Evolutionary conservation across 108 stramenopile species (phyloP).

Genomic region (Skeletonema menzelii): DNA sequence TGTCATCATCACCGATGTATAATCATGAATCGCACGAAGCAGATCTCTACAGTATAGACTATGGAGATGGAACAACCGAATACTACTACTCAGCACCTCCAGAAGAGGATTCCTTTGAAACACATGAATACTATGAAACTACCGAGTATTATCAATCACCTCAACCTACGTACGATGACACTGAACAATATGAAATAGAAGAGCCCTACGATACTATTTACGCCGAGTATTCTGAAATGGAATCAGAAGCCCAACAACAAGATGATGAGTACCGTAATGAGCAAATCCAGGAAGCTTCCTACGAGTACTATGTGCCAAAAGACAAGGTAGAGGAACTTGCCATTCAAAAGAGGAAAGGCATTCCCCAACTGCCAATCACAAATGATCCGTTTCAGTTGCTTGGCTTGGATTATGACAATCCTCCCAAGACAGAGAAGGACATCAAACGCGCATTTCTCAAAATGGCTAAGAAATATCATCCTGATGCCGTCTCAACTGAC

Average conservation of each 20-base stretch:
- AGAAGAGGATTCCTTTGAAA: background rate
- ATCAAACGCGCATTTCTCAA: constrained; percentile 73
- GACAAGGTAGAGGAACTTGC: background rate
- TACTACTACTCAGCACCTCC: background rate
- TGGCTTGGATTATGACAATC: constrained; percentile 26
- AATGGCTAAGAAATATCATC: constrained; percentile 75
- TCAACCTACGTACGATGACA: background rate
- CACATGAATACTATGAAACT: background rate
- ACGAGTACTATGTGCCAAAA: background rate
- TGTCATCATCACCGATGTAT: background rate
- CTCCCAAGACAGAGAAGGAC: constrained; percentile 59
- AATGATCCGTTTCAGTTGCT: constrained; percentile 47
- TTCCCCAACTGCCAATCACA: constrained; percentile 32
- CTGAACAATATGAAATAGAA: background rate
- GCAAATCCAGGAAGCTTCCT: background rate
- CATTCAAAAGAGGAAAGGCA: constrained; percentile 12
- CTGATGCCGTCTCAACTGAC: constrained; percentile 61
- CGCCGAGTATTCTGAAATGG: background rate
- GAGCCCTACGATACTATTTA: background rate
- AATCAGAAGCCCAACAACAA: background rate
- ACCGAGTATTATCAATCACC: background rate
- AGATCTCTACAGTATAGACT: background rate
- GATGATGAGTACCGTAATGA: background rate
- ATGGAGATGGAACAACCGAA: background rate
- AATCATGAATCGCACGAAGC: background rate